Conservation (phyloP, 768 basidiomycete species). For the Mycena polygramma region DNA sequence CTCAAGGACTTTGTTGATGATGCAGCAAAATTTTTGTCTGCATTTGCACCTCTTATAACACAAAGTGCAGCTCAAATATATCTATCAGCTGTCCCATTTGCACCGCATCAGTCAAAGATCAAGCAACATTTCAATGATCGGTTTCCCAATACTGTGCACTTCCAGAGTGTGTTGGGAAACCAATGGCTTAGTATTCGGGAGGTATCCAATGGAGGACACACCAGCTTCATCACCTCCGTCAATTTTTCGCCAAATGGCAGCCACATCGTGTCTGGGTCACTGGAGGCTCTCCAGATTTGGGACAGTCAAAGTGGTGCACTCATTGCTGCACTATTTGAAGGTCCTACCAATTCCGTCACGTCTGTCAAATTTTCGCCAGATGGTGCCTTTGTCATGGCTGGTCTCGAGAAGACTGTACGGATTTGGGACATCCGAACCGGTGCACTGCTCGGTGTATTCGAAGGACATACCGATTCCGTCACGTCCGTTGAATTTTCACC, state of each 20-base stretch:
- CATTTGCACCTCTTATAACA: not conserved
- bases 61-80: conserved; percentile 9
- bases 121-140: not conserved
- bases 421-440: not conserved
- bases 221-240: not conserved
- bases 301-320: not conserved
- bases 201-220: not conserved
- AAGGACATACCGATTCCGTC: not conserved
- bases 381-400: not conserved
- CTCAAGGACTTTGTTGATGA: not conserved
- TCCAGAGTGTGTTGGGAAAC: not conserved
- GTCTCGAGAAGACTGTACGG: not conserved
- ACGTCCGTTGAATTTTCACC: conserved; percentile 15
- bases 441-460: not conserved
- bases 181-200: not conserved
- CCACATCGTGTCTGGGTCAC: too few species aligned
- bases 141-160: not conserved
- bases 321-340: not conserved
- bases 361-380: too few species aligned
- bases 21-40: not conserved
- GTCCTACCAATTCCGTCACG: not conserved
- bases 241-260: not conserved
- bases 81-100: not conserved
- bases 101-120: not conserved
- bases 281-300: not conserved